Conservation (phyloP, 306 rosid species). For the Lablab purpureus region DNA sequence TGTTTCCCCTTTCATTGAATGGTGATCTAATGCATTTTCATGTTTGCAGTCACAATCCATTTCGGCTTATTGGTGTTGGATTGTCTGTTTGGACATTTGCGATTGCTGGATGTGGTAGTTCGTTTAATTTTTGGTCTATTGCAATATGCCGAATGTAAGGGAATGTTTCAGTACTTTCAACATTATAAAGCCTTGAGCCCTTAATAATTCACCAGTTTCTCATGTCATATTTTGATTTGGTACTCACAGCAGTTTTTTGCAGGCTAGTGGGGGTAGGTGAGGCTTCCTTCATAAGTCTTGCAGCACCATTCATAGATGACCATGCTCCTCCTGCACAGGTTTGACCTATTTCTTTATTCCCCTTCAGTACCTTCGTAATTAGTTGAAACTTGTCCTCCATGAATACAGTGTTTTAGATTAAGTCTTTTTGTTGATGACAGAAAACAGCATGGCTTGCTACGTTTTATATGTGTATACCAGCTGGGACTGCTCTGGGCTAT, state of each 20-base stretch:
- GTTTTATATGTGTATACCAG: slow-evolving; percentile 97
- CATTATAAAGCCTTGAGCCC: slow-evolving; percentile 19
- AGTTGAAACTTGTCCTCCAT: slow-evolving; percentile 33
- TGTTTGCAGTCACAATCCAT: slow-evolving; percentile 83
- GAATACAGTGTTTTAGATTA: slow-evolving; percentile 35
- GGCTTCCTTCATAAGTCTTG: slow-evolving; percentile 98
- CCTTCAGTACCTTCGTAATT: slow-evolving; percentile 14
- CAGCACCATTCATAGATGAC: slow-evolving; percentile 97
- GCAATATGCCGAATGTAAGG: slow-evolving; percentile 85
- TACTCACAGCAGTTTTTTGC: slow-evolving; percentile 37
- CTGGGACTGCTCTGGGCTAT: slow-evolving; percentile 95
- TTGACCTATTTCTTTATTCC: slow-evolving; percentile 40
- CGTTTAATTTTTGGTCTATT: slow-evolving; percentile 91
- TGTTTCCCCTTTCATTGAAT: slow-evolving; percentile 21
- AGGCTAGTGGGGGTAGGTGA: slow-evolving; percentile 99
- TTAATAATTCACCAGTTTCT: slow-evolving; percentile 35
- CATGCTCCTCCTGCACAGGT: slow-evolving; percentile 90
- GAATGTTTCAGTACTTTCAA: slow-evolving; percentile 28
- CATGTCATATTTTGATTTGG: slow-evolving; percentile 37
- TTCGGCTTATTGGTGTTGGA: slow-evolving; percentile 96
- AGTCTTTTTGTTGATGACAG: slow-evolving; percentile 57
- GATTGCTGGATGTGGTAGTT: slow-evolving; percentile 79
- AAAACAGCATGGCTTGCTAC: slow-evolving; percentile 95
- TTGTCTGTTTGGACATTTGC: slow-evolving; percentile 95
- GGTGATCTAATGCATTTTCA: slow-evolving; percentile 37